A percentile compares a stretch with the other conserved stretches of the same genome.
These are phyloP conservation scores for Lecanicillium sp. DNA, from an alignment of 2,329 filamentous ascomycete species.

Conservation along the genomic window DNA sequence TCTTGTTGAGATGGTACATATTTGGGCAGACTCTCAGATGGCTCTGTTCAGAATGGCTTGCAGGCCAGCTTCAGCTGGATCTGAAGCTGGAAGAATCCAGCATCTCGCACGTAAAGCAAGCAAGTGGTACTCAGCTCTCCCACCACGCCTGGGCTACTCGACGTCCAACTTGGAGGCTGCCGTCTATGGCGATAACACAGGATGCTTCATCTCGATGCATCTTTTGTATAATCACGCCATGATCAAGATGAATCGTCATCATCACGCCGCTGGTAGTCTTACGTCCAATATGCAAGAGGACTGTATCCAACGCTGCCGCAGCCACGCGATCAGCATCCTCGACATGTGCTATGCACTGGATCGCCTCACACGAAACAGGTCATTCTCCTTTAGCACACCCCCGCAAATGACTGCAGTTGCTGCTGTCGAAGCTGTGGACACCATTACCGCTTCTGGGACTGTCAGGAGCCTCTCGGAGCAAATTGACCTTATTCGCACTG, in stretches of 20 bases:
- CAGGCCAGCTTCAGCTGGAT: constrained; percentile 17
- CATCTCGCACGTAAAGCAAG: constrained; percentile 42
- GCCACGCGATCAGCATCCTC: constrained; percentile 45
- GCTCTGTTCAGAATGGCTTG: constrained; percentile 39
- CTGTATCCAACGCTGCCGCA: constrained; percentile 38
- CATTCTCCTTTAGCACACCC: constrained; percentile 31
- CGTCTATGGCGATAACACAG: constrained; percentile 42
- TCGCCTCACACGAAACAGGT: constrained; percentile 22
- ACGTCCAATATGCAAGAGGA: constrained; percentile 30
- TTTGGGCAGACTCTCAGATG: constrained; percentile 57
- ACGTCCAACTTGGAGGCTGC: constrained; percentile 49
- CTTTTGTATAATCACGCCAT: constrained; percentile 56
- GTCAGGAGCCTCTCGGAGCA: constrained; percentile 41
- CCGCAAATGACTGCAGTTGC: constrained; percentile 56
- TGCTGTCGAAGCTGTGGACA: constrained; percentile 56
- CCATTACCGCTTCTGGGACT: constrained; percentile 52
- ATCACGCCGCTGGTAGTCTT: constrained; percentile 30
- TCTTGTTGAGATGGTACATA: constrained; percentile 51
- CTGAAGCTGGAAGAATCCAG: constrained; percentile 28
- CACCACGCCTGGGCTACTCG: constrained; percentile 44
- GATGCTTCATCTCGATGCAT: constrained; percentile 56
- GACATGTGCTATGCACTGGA: constrained; percentile 35
- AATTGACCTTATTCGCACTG: constrained; percentile 45
- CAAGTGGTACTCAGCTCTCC: constrained; percentile 51
- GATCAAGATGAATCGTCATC: constrained; percentile 58